Base-by-base conservation (phyloP, 148 eudicot species). In the Cornus kousa region DNA sequence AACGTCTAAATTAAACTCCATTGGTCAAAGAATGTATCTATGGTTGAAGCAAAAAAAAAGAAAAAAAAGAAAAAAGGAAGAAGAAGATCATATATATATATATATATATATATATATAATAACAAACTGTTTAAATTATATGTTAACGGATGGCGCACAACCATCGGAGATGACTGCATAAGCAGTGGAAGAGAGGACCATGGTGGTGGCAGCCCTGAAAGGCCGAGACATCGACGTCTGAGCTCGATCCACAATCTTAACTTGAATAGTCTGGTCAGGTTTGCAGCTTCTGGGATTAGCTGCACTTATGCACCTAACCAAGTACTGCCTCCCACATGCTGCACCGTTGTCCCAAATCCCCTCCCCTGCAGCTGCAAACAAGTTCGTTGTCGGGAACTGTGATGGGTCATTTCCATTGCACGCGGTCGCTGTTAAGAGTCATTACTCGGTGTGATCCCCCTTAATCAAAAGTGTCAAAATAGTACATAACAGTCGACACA, bases 311-410 rank as follows among this genome's bases (percentile, higher is more conserved):
- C 95, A 91, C 68, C 79, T 68, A 11, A 91, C 87, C 77, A 83
- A 17, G 33, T 91, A 91, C 73, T 85, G 90, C 64, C 92, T 81
- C 24, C 92, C 94, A 35, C 94, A 91, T 0, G 92, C 89, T 12
- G 92, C 94, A 31, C 92, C 95, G 33, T 91, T 89, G 82, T 91
- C 87, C 95, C 95, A 91, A 72, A 89, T 85, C 11, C 87, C 91
- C 23, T 88, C 92, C 9, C 95, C 90, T 0, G 91, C 95, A 0
- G 92, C 88, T 1, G 88, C 95, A 64, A 91, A 91, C 17, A 87
- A 72, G 80, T 87, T 85, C 88, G 83, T 85, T 60, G 88, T 57
- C 23, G 95, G 95, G 24, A 91, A 88, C 70, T 89, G 84, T 2
- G 87, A 43, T 2, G 81, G 72, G 24, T 89, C 94, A 10, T 62